phyloP scores from a whole-genome alignment of 352 stramenopile species.

The Phytophthora lateralis region DNA sequence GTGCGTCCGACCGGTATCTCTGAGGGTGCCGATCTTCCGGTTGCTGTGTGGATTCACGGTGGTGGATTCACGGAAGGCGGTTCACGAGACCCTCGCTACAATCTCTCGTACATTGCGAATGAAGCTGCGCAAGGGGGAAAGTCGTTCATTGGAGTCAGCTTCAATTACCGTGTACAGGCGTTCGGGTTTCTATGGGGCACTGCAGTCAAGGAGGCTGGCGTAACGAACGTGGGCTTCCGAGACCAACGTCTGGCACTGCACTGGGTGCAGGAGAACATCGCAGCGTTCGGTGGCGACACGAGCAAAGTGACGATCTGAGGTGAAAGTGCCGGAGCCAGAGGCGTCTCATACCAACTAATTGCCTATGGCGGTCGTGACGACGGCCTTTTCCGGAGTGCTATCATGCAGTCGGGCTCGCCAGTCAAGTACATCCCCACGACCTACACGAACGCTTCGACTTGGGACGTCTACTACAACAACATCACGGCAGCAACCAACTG shows the following conservation, averaged over 20 bases:
- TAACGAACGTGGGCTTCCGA: conserved; percentile 24
- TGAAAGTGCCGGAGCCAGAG: conserved; percentile 15
- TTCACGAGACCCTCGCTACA: conserved; percentile 35
- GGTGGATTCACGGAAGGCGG: conserved; percentile 34
- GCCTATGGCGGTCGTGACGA: conserved; percentile 32
- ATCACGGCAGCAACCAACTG: conserved; percentile 29
- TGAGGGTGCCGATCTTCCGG: conserved; percentile 20
- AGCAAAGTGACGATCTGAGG: conserved; percentile 13
- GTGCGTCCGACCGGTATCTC: conserved; percentile 36
- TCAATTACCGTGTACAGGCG: conserved; percentile 44
- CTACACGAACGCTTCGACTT: conserved; percentile 20
- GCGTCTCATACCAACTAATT: conserved; percentile 30
- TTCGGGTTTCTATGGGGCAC: conserved; percentile 42
- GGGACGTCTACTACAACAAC: conserved; percentile 38
- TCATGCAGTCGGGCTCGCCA: conserved; percentile 33
- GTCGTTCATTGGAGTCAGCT: conserved; percentile 42
- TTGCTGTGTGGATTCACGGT: conserved; percentile 37
- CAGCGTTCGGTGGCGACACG: conserved; percentile 6
- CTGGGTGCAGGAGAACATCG: conserved; percentile 17
- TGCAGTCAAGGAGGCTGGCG: conserved; percentile 44
- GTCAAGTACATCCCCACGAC: conserved; percentile 9
- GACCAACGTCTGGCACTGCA: conserved; percentile 2
- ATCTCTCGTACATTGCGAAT: conserved; percentile 35
- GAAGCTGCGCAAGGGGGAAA: conserved; percentile 22
- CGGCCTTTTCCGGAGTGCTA: conserved; percentile 18